phyloP scores from a whole-genome alignment of 768 basidiomycete species.

The Daedaleopsis sinensis region DNA sequence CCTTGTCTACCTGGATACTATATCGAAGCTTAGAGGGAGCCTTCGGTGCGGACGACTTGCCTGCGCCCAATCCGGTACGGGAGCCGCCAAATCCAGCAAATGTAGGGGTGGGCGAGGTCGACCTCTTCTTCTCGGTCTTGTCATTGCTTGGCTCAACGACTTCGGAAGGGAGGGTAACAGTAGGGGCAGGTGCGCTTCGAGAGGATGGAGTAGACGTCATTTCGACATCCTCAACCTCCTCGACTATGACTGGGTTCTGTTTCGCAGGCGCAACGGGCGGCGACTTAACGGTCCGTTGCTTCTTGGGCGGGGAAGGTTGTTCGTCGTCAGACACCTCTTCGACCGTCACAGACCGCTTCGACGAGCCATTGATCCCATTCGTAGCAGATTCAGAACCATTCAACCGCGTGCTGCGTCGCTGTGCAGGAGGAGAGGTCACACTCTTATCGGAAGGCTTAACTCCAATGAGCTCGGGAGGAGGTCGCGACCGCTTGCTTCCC shows the following conservation, averaged over 20 bases:
- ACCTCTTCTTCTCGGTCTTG: conserved; percentile 12
- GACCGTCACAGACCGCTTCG: conserved; percentile 23
- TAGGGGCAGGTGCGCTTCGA: conserved; percentile 19
- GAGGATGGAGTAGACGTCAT: conserved; percentile 25
- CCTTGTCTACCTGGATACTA: conserved; percentile 64
- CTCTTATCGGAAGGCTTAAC: conserved; percentile 36
- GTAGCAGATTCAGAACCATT: conserved; percentile 22
- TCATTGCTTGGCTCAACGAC: conserved; percentile 41
- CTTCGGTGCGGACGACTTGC: conserved; percentile 63
- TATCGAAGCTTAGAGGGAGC: conserved; percentile 80
- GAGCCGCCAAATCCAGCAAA: conserved; percentile 9
- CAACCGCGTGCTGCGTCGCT: conserved; percentile 27
- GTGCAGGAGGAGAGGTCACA: conserved; percentile 12
- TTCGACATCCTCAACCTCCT: conserved; percentile 39
- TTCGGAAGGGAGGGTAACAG: conserved; percentile 37
- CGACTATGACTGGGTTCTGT: conserved; percentile 22
- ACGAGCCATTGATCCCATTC: conserved; percentile 10
- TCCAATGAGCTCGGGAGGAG: conserved; percentile 52
- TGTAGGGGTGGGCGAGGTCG: conserved; percentile 19
- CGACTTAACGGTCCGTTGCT: conserved; percentile 43
- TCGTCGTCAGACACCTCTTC: conserved; percentile 45
- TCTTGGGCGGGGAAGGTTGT: conserved; percentile 46
- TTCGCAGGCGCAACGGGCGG: conserved; percentile 1
- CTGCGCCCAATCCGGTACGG: conserved; percentile 1
- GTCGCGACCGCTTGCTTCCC: conserved; percentile 81